A percentile compares a stretch with the other conserved stretches of the same genome.
These are phyloP conservation scores for Pythium rishiriense DNA, from an alignment of 352 stramenopile genomes.

Conservation along the genomic window DNA sequence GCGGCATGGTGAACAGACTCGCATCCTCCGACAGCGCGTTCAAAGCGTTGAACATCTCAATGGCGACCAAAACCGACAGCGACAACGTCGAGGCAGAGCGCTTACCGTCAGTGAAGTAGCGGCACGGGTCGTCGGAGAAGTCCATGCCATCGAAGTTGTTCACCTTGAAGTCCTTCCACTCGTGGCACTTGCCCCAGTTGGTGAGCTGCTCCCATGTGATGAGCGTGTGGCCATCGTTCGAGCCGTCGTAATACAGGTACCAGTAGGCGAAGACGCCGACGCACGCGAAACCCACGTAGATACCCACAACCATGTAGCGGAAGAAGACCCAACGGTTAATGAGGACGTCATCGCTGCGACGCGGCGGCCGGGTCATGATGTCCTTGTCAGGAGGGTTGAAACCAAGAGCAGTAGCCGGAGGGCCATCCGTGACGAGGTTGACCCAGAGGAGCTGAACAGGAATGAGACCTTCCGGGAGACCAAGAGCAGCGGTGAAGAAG, in stretches of 20 bases:
- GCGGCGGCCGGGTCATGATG: conserved; percentile 96
- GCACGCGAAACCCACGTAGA: conserved; percentile 92
- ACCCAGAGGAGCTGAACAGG: conserved; percentile 99
- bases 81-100: conserved; percentile 92
- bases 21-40: conserved; percentile 94
- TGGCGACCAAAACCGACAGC: conserved; percentile 92
- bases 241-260: conserved; percentile 92
- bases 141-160: conserved; percentile 91
- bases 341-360: conserved; percentile 95
- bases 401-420: conserved; percentile 96
- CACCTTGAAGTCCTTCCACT: conserved; percentile 91
- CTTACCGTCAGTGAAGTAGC: conserved; percentile 93
- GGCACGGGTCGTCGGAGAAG: conserved; percentile 89
- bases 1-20: conserved; percentile 91
- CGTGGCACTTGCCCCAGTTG: conserved; percentile 89
- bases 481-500: conserved; percentile 96
- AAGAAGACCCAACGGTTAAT: conserved; percentile 98
- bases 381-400: conserved; percentile 98
- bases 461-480: conserved; percentile 97
- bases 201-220: conserved; percentile 90
- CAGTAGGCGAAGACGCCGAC: conserved; percentile 94
- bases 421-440: conserved; percentile 99
- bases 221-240: conserved; percentile 90
- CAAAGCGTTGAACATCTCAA: conserved; percentile 96
- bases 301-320: conserved; percentile 96